Evolutionary conservation across 257 asterid species (phyloP), one percentile per base, ranked within the genome.

Genomic region (Nicotiana obtusifolia): DNA sequence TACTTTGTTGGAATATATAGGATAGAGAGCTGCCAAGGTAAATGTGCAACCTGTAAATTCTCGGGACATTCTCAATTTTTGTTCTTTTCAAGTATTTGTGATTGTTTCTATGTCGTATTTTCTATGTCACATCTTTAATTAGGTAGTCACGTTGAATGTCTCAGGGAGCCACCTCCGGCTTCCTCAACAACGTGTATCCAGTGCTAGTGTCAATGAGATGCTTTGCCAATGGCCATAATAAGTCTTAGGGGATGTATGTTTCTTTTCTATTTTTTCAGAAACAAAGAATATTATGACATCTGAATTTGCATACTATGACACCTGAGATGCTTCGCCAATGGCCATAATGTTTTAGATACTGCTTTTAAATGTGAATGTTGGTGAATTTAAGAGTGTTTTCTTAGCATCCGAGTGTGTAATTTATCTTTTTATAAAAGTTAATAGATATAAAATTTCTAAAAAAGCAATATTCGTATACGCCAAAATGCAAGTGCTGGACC

Each of bases 21-120:
- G 35, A 47, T 8, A 54, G 24, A 61, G 7, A 28, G 28, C 26
- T 76, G 60, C 64, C 53, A 31, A 41, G 14, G 80, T 1, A 64
- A 44, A 64, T 47, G 26, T 80, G 82, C 75, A 64, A 24, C 84
- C 5, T 68, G 76, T 33, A 71, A 66, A 67, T 57, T 77, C 64
- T 81, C 22, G 5, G 77, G 53, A 60, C 49, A 44, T 22, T 35
- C 37, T 77, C 80, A 31, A 19, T 7, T 66, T 28, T 20, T 33
- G 24, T 20, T 11, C 16, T 30, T 77, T 76, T n/a, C 24, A 41
- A 5, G 41, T 24, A 24, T 49, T 13, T 20, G 41, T 73, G 10
- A 15, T 47, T 73, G 41, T 75, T 44, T 49, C 20, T 16, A 24
- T 13, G 44, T 75, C 44, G 28, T 26, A 26, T 26, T 75, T 44